Evolutionary conservation across 2,329 filamentous ascomycete species (phyloP).

Genomic region (Phialocephala sp.): DNA sequence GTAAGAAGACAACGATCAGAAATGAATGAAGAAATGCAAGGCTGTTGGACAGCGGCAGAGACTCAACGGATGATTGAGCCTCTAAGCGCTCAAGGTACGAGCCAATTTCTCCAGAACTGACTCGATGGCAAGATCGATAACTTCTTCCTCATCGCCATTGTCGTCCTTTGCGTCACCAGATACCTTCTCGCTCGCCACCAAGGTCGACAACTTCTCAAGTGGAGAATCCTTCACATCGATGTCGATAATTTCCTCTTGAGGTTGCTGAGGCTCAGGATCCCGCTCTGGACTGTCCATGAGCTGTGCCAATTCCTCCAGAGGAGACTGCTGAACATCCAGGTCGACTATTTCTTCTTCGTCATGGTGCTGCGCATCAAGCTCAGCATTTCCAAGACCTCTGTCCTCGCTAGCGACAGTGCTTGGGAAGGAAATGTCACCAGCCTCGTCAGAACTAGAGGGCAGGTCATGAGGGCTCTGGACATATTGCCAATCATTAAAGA

Average conservation of each 20-base stretch:
- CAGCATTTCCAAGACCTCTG: neutral
- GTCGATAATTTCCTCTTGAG: conserved; percentile 24
- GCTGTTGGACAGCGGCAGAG: neutral
- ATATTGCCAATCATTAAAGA: conserved; percentile 3
- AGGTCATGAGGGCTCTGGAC: neutral
- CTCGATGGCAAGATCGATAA: conserved; percentile 14
- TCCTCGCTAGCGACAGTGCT: neutral
- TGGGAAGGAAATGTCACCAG: neutral
- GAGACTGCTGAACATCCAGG: neutral
- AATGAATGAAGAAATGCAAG: neutral
- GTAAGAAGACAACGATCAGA: neutral
- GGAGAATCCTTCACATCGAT: conserved; percentile 28
- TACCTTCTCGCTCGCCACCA: conserved; percentile 8
- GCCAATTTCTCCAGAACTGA: conserved; percentile 26
- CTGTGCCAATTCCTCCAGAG: neutral
- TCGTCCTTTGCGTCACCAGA: neutral
- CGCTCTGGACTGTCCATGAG: neutral
- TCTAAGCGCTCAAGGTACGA: conserved; percentile 4
- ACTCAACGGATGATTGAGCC: neutral
- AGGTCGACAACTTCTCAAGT: conserved; percentile 28
- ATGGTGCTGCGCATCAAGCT: neutral
- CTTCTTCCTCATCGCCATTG: conserved; percentile 17
- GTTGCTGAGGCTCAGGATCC: neutral
- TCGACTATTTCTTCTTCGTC: conserved; percentile 17
- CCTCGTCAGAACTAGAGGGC: neutral